phyloP scores from a whole-genome alignment of 2,329 filamentous ascomycete genomes.

The Ploettnerulaceae sp. region DNA sequence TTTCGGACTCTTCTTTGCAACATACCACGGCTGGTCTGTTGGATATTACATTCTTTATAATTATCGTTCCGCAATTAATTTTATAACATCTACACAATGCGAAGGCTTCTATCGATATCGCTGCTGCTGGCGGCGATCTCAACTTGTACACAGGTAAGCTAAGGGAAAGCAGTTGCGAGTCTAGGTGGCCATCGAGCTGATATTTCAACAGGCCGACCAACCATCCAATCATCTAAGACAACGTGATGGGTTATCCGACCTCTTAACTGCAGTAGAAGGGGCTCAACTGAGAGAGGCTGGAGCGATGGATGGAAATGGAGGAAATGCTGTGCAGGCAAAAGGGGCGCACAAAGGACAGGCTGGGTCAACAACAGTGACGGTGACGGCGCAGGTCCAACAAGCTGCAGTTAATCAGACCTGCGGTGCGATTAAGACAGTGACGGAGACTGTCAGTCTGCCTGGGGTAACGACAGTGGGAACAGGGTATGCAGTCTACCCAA shows the following conservation, averaged over 20 bases:
- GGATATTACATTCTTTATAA: slow-evolving; percentile 18
- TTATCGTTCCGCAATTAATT: slow-evolving; percentile 10
- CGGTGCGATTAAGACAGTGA: slow-evolving; percentile 22
- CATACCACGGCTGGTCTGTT: slow-evolving; percentile 31
- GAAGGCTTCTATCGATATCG: slow-evolving; percentile 19
- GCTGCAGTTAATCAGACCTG: slow-evolving; percentile 18
- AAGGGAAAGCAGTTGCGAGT: background rate
- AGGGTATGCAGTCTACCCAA: slow-evolving; percentile 8
- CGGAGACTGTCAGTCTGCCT: slow-evolving; percentile 22
- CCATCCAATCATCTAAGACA: slow-evolving; percentile 10
- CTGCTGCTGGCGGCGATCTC: slow-evolving; percentile 20
- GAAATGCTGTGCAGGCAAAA: background rate
- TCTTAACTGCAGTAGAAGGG: slow-evolving; percentile 24
- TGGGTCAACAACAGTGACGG: slow-evolving; percentile 32
- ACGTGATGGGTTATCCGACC: slow-evolving; percentile 20
- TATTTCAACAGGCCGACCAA: slow-evolving; percentile 13
- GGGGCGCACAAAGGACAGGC: slow-evolving; percentile 1
- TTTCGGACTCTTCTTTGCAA: slow-evolving; percentile 21
- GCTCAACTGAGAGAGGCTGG: slow-evolving; percentile 9
- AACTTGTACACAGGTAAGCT: slow-evolving; percentile 25
- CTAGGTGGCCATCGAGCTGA: slow-evolving; percentile 6
- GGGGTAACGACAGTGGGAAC: slow-evolving; percentile 19
- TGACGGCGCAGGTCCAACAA: slow-evolving; percentile 31
- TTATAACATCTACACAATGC: slow-evolving; percentile 23
- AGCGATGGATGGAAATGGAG: slow-evolving; percentile 2